phyloP scores from a whole-genome alignment of 176 grass and related monocot species.

The Cenchrus americanus region DNA sequence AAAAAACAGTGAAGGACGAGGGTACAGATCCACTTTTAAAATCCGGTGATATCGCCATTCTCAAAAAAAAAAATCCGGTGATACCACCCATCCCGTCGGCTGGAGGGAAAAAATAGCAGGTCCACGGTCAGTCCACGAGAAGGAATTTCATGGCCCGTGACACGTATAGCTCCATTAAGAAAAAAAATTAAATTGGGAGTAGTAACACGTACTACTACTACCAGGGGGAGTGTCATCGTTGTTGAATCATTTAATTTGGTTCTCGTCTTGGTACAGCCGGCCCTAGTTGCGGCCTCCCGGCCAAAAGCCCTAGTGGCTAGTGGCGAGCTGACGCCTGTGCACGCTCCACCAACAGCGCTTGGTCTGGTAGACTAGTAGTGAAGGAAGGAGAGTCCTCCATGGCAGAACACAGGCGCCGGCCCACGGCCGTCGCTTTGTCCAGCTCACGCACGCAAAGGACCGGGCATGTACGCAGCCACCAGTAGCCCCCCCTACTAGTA shows the following conservation, averaged over 20 bases:
- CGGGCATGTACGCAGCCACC: neutral
- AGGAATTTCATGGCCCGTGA: neutral
- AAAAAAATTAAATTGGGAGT: neutral
- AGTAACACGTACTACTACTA: neutral
- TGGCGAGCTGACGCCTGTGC: neutral
- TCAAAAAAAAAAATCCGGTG: neutral
- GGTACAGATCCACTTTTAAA: too few species aligned
- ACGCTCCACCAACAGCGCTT: neutral
- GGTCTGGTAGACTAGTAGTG: neutral
- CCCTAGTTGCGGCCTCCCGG: constrained; percentile 28
- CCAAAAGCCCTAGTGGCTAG: neutral
- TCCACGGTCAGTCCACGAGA: neutral
- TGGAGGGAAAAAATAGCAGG: neutral
- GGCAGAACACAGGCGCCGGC: too few species aligned
- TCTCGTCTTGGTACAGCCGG: neutral
- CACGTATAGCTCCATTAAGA: neutral
- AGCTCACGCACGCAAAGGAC: neutral
- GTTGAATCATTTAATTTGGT: neutral
- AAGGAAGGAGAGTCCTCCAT: neutral
- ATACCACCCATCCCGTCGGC: neutral
- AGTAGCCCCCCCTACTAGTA: neutral
- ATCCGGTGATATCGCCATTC: neutral
- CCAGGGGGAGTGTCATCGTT: neutral
- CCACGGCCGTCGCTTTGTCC: neutral
- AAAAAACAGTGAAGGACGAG: neutral